Conservation (phyloP, 1,139 yeast species). For the Zygosaccharomyces pseudobailii region DNA sequence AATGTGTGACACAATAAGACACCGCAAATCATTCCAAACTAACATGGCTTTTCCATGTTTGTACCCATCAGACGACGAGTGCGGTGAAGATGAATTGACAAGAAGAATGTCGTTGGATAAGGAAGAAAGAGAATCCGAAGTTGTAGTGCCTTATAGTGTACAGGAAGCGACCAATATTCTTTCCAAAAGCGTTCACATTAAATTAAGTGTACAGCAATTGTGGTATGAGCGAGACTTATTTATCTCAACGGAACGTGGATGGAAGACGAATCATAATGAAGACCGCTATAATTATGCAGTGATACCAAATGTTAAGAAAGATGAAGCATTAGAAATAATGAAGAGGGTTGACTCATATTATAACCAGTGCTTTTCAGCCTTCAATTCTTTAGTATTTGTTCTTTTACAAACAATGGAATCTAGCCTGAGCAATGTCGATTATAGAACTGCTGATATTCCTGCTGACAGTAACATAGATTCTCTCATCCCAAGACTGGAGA, state of each 20-base stretch:
- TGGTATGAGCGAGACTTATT: conserved; percentile 69
- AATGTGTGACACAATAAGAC: conserved; percentile 16
- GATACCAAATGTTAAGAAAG: conserved; percentile 7
- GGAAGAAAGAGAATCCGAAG: conserved; percentile 11
- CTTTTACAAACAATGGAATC: conserved; percentile 58
- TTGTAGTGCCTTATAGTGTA: conserved; percentile 64
- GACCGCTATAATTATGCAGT: conserved; percentile 20
- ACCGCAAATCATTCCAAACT: conserved; percentile 67
- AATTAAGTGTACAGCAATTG: conserved; percentile 57
- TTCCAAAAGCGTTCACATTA: conserved; percentile 56
- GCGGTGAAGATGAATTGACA: conserved; percentile 19
- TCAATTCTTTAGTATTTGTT: conserved; percentile 61
- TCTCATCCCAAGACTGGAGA: conserved; percentile 44
- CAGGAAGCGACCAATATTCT: conserved; percentile 71
- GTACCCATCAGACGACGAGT: conserved; percentile 49
- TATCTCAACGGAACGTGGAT: conserved; percentile 75
- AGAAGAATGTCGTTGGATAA: conserved; percentile 10
- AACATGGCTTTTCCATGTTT: conserved; percentile 77
- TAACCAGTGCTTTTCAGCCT: conserved; percentile 44
- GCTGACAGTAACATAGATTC: conserved; percentile 12
- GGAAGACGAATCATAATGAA: conserved; percentile 28
- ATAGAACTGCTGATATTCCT: conserved; percentile 13
- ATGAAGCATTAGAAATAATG: conserved; percentile 39
- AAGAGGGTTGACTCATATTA: conserved; percentile 61
- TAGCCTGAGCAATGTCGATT: conserved; percentile 35